A percentile compares a stretch with the other conserved stretches of the same genome.
phyloP scores from a whole-genome alignment of 306 rosid species.

The Parietaria judaica region DNA sequence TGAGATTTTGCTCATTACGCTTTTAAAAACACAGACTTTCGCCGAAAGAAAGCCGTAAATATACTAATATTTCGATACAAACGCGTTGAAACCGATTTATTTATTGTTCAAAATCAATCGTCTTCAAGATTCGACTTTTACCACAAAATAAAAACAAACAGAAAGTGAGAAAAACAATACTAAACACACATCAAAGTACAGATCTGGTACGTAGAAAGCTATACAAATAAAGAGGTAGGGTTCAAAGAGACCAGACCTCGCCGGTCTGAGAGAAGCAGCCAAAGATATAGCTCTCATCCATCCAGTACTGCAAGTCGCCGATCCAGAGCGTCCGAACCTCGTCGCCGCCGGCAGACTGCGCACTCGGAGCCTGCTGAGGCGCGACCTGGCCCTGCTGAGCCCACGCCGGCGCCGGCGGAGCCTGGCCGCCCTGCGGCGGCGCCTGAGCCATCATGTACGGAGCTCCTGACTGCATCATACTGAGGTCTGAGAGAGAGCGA shows the following conservation, averaged over 20 bases:
- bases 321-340: slow-evolving; percentile 95
- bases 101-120: no score
- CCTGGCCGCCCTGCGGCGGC: slow-evolving; percentile 47
- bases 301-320: slow-evolving; percentile 96
- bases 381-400: slow-evolving; percentile 22
- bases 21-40: no score
- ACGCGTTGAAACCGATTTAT: no score
- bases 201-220: neutral
- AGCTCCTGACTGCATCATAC: slow-evolving; percentile 81
- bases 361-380: slow-evolving; percentile 37
- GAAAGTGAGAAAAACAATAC: neutral
- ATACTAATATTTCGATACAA: no score
- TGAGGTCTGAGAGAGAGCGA: slow-evolving; percentile 10
- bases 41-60: no score
- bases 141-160: no score
- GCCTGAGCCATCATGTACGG: neutral
- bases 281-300: slow-evolving; percentile 74
- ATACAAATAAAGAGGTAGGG: neutral
- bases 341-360: slow-evolving; percentile 40
- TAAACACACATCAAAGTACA: slow-evolving; percentile 3
- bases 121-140: no score
- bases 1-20: no score
- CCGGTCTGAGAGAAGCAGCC: slow-evolving; percentile 59
- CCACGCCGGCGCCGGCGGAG: slow-evolving; percentile 32
- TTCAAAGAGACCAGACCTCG: slow-evolving; percentile 41